Conservation (phyloP, 208 protist genomes). For the Acanthamoeba triangularis region DNA sequence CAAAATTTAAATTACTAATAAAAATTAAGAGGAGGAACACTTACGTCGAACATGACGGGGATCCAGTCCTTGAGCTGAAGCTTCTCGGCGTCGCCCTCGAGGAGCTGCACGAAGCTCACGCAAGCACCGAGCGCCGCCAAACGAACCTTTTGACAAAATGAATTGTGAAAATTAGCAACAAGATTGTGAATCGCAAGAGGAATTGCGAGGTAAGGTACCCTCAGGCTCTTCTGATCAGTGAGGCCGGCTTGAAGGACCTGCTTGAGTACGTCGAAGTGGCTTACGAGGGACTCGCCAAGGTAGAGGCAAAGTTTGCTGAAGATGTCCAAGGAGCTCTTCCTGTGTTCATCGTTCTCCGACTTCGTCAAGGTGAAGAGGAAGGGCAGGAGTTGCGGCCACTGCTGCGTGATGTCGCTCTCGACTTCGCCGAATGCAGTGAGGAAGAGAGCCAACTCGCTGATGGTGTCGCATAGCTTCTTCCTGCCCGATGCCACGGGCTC, state of each 20-base stretch:
- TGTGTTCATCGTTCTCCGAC: slow-evolving; percentile 30
- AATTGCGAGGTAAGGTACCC: background rate
- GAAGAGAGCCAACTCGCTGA: slow-evolving; percentile 52
- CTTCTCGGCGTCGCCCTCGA: background rate
- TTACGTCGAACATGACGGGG: slow-evolving; percentile 77
- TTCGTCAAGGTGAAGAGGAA: slow-evolving; percentile 77
- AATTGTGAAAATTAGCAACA: background rate
- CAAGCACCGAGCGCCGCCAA: slow-evolving; percentile 65
- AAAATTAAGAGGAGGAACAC: background rate
- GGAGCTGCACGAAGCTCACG: slow-evolving; percentile 73
- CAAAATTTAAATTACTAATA: background rate
- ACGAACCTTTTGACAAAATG: slow-evolving; percentile 51
- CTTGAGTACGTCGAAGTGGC: slow-evolving; percentile 75
- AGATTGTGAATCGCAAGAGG: background rate
- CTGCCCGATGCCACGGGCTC: background rate
- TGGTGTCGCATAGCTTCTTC: slow-evolving; percentile 60
- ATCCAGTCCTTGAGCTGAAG: slow-evolving; percentile 74
- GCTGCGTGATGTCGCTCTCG: slow-evolving; percentile 29
- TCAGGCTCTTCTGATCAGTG: background rate
- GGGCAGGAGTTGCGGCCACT: slow-evolving; percentile 85
- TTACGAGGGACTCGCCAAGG: slow-evolving; percentile 57
- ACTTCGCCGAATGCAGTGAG: slow-evolving; percentile 15
- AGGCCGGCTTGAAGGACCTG: slow-evolving; percentile 16
- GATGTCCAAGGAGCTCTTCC: slow-evolving; percentile 81
- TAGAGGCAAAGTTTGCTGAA: slow-evolving; percentile 79